Evolutionary conservation across 495 filamentous ascomycete species (phyloP).

Genomic region (Neurospora tetraspora): DNA sequence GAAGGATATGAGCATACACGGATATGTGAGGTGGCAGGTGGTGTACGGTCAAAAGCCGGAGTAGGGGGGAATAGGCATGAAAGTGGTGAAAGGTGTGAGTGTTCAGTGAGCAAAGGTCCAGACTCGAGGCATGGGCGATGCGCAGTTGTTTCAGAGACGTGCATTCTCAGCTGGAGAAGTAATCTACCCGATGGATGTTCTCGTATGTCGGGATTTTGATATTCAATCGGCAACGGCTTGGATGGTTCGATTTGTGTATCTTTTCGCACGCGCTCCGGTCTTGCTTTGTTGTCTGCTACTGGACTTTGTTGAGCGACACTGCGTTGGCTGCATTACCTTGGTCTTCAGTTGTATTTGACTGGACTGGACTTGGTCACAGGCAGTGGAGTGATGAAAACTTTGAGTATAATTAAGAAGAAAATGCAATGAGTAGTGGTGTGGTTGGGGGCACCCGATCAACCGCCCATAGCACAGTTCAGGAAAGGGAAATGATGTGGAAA

Average conservation of each 20-base stretch:
- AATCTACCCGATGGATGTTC: background rate
- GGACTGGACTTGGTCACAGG: background rate
- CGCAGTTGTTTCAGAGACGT: background rate
- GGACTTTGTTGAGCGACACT: background rate
- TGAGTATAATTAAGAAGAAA: background rate
- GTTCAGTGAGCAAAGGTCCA: background rate
- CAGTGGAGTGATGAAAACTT: background rate
- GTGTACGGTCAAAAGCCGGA: background rate
- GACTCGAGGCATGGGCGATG: background rate
- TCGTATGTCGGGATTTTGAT: background rate
- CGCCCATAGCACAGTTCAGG: background rate
- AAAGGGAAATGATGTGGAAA: background rate
- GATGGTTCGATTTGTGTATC: background rate
- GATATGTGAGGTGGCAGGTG: background rate
- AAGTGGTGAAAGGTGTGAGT: background rate
- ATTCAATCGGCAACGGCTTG: background rate
- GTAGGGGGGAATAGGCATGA: background rate
- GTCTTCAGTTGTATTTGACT: too few species aligned
- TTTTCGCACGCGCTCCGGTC: background rate
- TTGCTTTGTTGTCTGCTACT: background rate
- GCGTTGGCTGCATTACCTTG: background rate
- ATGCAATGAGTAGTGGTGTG: background rate
- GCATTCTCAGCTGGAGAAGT: background rate
- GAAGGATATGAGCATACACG: slow-evolving; percentile 40
- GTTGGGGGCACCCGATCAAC: background rate